These are phyloP conservation scores for Podaxis sp. DNA, from an alignment of 768 basidiomycete species.

Conservation along the genomic window DNA sequence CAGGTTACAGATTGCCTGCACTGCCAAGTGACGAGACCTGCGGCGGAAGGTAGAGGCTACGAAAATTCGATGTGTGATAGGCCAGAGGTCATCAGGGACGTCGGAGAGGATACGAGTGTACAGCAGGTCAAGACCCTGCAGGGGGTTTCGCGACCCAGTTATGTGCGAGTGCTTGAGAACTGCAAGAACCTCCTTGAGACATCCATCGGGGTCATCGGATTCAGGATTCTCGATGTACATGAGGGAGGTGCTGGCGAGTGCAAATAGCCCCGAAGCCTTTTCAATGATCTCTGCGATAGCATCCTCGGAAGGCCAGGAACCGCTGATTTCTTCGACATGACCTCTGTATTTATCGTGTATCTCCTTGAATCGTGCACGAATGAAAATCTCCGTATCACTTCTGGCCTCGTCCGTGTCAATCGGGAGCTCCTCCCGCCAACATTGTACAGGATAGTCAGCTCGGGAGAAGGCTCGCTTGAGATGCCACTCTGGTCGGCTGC, in stretches of 20 bases:
- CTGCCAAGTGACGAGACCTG: not conserved
- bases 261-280: not conserved
- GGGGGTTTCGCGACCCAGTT: not conserved
- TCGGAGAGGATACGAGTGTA: not conserved
- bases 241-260: not conserved
- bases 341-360: not conserved
- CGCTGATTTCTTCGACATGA: not conserved
- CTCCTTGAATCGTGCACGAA: not conserved
- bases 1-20: not conserved
- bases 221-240: not conserved
- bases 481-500: not conserved
- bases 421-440: not conserved
- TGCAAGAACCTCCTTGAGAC: not conserved
- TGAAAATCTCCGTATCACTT: not conserved
- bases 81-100: not conserved
- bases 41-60: not conserved
- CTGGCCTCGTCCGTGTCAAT: not conserved
- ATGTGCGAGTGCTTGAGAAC: too few relatives aligned
- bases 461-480: not conserved
- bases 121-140: not conserved
- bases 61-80: not conserved
- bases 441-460: not conserved
- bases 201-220: not conserved
- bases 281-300: not conserved
- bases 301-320: not conserved